Conservation (phyloP, 2,329 filamentous ascomycete species). For the Drechslera avenae region DNA sequence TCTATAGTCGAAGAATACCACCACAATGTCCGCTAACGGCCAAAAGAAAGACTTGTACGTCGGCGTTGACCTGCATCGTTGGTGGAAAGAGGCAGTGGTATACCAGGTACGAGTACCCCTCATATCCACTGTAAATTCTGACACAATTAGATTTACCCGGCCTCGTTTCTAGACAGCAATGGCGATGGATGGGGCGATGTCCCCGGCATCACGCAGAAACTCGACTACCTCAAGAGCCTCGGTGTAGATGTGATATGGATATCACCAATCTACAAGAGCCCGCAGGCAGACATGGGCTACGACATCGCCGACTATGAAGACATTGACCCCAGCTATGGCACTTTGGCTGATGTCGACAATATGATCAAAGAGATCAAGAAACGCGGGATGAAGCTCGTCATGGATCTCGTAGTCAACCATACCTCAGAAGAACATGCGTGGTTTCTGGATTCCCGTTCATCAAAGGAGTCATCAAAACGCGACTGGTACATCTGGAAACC, state of each 20-base stretch:
- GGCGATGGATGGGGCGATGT: slow-evolving; percentile 63
- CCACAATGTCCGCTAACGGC: slow-evolving; percentile 10
- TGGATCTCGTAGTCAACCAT: slow-evolving; percentile 52
- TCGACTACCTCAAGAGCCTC: slow-evolving; percentile 61
- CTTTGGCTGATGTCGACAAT: slow-evolving; percentile 47
- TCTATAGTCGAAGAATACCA: background rate
- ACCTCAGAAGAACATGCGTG: slow-evolving; percentile 56
- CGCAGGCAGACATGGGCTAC: slow-evolving; percentile 52
- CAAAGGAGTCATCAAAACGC: slow-evolving; percentile 53
- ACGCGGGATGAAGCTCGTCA: slow-evolving; percentile 46
- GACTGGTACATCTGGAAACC: slow-evolving; percentile 63
- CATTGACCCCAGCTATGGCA: slow-evolving; percentile 49
- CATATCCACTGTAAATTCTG: background rate
- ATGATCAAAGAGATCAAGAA: slow-evolving; percentile 46
- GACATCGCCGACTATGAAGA: slow-evolving; percentile 50
- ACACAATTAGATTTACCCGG: slow-evolving; percentile 58
- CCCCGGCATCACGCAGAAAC: slow-evolving; percentile 60
- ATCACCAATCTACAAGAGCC: slow-evolving; percentile 53
- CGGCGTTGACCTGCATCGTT: slow-evolving; percentile 47
- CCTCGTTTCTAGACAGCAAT: slow-evolving; percentile 64
- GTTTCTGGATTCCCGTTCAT: slow-evolving; percentile 62
- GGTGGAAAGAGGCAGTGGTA: slow-evolving; percentile 67
- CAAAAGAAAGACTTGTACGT: slow-evolving; percentile 34
- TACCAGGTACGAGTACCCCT: too few species aligned
- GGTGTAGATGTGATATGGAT: slow-evolving; percentile 49